Evolutionary conservation across 176 grass and related monocot species (phyloP).

Genomic region (Secale cereale): DNA sequence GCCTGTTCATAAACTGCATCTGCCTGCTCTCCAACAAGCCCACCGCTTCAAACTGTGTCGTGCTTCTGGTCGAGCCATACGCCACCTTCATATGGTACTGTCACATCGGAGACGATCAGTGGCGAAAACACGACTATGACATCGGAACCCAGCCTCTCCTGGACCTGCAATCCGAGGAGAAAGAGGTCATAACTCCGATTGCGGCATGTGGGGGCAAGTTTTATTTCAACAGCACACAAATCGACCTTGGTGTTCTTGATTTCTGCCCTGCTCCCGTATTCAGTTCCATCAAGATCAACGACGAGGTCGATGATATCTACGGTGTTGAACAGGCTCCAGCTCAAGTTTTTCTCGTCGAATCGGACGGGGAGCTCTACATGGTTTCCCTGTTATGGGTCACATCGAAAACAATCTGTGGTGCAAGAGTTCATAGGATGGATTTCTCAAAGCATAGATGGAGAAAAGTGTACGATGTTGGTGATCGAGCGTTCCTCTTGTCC

Average conservation of each 20-base stretch:
- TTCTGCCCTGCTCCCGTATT: too few species aligned
- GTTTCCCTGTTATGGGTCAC: neutral
- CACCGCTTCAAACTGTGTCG: neutral
- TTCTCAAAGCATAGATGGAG: neutral
- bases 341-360: too few species aligned
- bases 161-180: neutral
- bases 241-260: too few species aligned
- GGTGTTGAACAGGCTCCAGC: too few species aligned
- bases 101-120: neutral
- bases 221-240: too few species aligned
- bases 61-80: slow-evolving; percentile 16
- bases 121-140: neutral
- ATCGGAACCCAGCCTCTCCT: neutral
- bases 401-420: neutral
- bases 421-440: neutral
- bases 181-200: neutral
- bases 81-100: slow-evolving; percentile 12
- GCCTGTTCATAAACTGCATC: neutral
- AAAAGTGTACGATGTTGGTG: neutral
- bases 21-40: neutral
- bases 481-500: neutral
- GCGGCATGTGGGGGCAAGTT: too few species aligned
- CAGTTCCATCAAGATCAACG: too few species aligned
- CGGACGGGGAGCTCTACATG: neutral
- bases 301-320: too few species aligned